These are phyloP conservation scores for Zea luxurians DNA, from an alignment of 176 grass and related monocot species.

Conservation along the genomic window DNA sequence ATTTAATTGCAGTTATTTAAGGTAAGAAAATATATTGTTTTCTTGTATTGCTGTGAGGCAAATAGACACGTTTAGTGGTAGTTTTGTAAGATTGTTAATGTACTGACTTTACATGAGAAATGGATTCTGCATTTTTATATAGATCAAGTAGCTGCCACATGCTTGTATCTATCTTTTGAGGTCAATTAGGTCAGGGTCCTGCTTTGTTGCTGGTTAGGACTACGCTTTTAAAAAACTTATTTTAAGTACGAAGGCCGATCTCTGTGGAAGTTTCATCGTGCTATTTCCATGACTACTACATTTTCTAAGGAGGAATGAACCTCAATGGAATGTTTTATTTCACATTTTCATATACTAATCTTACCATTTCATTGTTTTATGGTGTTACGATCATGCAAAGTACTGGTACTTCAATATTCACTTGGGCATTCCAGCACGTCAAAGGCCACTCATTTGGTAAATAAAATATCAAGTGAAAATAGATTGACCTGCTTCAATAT, in stretches of 20 bases:
- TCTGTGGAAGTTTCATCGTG: neutral
- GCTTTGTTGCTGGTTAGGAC: neutral
- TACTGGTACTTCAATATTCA: no score
- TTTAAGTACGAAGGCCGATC: no score
- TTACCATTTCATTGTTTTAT: no score
- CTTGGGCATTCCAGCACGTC: no score
- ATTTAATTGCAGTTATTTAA: conserved; percentile 17
- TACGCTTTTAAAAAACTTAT: neutral
- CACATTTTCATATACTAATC: no score
- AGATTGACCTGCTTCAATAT: no score
- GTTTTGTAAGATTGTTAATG: neutral
- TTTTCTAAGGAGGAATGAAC: no score
- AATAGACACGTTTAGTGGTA: conserved; percentile 29
- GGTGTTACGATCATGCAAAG: no score
- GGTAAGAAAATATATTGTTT: conserved; percentile 24
- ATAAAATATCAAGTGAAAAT: no score
- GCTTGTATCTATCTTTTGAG: neutral
- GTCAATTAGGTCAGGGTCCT: neutral
- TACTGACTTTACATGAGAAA: conserved; percentile 5
- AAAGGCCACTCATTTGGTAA: no score
- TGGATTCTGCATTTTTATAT: conserved; percentile 12
- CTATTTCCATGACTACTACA: neutral
- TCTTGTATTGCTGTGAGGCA: conserved; percentile 30
- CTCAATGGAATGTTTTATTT: no score
- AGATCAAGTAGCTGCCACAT: conserved; percentile 8